phyloP scores from a whole-genome alignment of 2,329 filamentous ascomycete species.

The Ophiostoma angusticollis region DNA sequence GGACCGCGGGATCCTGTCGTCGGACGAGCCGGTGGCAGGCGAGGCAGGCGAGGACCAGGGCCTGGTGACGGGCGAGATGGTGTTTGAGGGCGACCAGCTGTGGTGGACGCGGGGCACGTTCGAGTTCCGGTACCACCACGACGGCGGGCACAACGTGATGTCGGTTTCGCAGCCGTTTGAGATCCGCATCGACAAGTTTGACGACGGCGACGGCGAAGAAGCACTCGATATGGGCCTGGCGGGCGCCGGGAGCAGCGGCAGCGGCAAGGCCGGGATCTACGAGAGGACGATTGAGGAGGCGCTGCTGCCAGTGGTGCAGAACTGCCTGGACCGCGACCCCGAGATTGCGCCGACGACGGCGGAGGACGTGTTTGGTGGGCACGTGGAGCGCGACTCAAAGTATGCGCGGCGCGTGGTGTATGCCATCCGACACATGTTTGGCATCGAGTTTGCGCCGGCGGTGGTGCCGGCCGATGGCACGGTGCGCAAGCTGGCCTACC shows the following conservation, averaged over 20 bases:
- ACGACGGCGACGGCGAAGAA: conserved; percentile 57
- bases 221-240: conserved; percentile 25
- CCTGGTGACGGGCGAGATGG: conserved; percentile 64
- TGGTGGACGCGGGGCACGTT: conserved; percentile 97
- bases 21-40: conserved; percentile 43
- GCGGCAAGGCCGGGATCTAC: conserved; percentile 39
- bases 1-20: conserved; percentile 62
- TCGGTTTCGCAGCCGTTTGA: conserved; percentile 88
- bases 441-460: conserved; percentile 84
- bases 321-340: conserved; percentile 85
- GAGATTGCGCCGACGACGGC: conserved; percentile 73
- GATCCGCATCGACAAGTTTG: conserved; percentile 69
- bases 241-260: conserved; percentile 1
- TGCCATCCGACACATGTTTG: conserved; percentile 92
- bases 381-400: conserved; percentile 78
- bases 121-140: conserved; percentile 94
- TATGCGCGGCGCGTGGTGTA: conserved; percentile 86
- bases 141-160: conserved; percentile 86
- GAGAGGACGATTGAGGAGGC: conserved; percentile 61
- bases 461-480: conserved; percentile 89
- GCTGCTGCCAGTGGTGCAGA: conserved; percentile 71
- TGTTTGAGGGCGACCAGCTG: conserved; percentile 83
- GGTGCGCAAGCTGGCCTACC: conserved; percentile 81
- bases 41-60: conserved; percentile 32
- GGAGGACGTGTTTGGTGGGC: conserved; percentile 71